Evolutionary conservation across 1,139 yeast species (phyloP), one percentile per base, ranked within the genome.

Genomic region (Fermentozyma sake): DNA sequence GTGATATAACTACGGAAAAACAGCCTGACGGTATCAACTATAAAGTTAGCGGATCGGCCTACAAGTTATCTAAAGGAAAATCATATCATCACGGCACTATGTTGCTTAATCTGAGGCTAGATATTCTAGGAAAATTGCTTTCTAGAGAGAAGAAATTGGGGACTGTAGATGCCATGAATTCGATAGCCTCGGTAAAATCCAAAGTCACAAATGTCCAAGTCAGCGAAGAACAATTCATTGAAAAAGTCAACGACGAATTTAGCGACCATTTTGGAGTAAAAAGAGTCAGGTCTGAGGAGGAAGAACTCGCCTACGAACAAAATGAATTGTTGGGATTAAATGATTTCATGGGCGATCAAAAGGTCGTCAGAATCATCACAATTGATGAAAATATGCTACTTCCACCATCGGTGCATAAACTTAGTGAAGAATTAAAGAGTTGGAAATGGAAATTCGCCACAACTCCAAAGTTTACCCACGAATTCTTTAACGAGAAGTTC

Each of bases 21-120:
- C 50, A 44, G 23, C 23, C 26, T 1, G 52, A 52, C 6, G 61
- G 57, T 3, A 52, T 50, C 3, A 58, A 52, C 10, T 57, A 60
- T 18, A 89, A 89, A 44, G 75, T 89, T 4, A 81, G 95, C 43
- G 97, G 97, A 0, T 82, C 95, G 8, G 96, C 97, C 0, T 89
- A 75, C 54, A 91, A 89, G 48, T 67, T 93, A 12, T 78, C 94
- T 7, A 72, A 74, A 28, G 93, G 95, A 0, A 77, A 76, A 41
- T 80, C 95, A 3, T 82, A 89, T 41, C 98, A 93, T 50, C 99
- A 93, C 56, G 98, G 97, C 0, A 93, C 99, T 0, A 86, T 93
- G 96, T 63, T 93, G 8, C 60, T 93, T 12, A 61, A 72, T 31
- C 79, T 94, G 33, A 63, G 77, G 26, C 57, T 93, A 16, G 68